Evolutionary conservation across 495 filamentous ascomycete genomes (phyloP).

Genomic region (Podospora appendiculata): DNA sequence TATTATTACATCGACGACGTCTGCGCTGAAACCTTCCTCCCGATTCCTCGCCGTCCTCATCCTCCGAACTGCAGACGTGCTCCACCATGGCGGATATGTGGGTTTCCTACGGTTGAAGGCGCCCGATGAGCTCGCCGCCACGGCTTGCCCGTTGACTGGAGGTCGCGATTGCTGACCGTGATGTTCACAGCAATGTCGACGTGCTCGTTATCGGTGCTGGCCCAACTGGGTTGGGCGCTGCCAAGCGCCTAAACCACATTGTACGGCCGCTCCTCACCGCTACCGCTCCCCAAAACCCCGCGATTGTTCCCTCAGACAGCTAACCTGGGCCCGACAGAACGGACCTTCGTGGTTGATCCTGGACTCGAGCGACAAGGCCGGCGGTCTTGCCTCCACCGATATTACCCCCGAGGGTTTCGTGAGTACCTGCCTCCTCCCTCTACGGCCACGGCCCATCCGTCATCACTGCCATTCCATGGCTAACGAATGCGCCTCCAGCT

Average conservation of each 20-base stretch:
- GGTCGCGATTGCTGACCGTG: conserved; percentile 10
- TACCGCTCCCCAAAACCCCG: conserved; percentile 9
- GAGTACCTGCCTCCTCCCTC: conserved; percentile 36
- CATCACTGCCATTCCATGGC: not conserved
- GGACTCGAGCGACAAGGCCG: conserved; percentile 86
- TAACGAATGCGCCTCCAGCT: conserved; percentile 51
- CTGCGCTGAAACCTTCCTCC: no score
- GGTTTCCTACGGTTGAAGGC: conserved; percentile 2
- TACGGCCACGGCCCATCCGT: not conserved
- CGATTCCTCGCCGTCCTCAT: not conserved
- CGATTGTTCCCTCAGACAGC: conserved; percentile 2
- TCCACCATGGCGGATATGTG: conserved; percentile 30
- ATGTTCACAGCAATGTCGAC: conserved; percentile 67
- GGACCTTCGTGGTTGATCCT: conserved; percentile 93
- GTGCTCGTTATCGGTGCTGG: conserved; percentile 98
- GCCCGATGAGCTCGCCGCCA: not conserved
- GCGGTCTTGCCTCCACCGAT: conserved; percentile 95
- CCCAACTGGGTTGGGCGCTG: conserved; percentile 92
- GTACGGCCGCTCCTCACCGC: conserved; percentile 46
- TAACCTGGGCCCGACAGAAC: conserved; percentile 46
- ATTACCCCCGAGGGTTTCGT: conserved; percentile 96
- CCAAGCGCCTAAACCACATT: conserved; percentile 93
- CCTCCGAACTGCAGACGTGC: not conserved
- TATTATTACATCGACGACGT: no score
- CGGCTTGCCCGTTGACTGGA: no score